Evolutionary conservation across 2,329 filamentous ascomycete genomes (phyloP).

Genomic region (Claviceps purpurea): DNA sequence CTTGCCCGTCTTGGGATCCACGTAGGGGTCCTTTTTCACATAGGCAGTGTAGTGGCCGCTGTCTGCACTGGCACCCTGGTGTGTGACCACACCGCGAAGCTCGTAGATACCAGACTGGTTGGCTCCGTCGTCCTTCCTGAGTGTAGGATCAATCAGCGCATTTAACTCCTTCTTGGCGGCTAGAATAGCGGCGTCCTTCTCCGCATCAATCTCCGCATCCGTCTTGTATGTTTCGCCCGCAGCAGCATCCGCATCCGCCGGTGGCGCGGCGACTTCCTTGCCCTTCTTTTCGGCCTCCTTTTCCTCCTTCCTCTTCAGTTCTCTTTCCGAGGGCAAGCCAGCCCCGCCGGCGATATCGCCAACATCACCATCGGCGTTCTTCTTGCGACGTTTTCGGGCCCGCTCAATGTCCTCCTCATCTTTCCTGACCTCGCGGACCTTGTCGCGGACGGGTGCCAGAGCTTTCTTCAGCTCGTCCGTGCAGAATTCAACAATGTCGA

Average conservation of each 20-base stretch:
- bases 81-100: slow-evolving; percentile 83
- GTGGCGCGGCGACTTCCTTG: slow-evolving; percentile 18
- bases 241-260: slow-evolving; percentile 50
- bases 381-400: slow-evolving; percentile 82
- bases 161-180: slow-evolving; percentile 80
- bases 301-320: slow-evolving; percentile 35
- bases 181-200: slow-evolving; percentile 61
- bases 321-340: slow-evolving; percentile 35
- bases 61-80: slow-evolving; percentile 92
- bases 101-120: slow-evolving; percentile 96
- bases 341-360: slow-evolving; percentile 32
- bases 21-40: slow-evolving; percentile 72
- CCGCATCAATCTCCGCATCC: slow-evolving; percentile 81
- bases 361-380: slow-evolving; percentile 33
- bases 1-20: slow-evolving; percentile 66
- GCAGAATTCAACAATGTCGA: slow-evolving; percentile 91
- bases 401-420: slow-evolving; percentile 90
- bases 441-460: slow-evolving; percentile 85
- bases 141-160: slow-evolving; percentile 58
- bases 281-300: slow-evolving; percentile 30
- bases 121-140: slow-evolving; percentile 64
- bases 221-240: slow-evolving; percentile 81
- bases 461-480: slow-evolving; percentile 75
- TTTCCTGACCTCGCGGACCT: slow-evolving; percentile 87
- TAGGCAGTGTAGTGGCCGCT: slow-evolving; percentile 97